Base-by-base conservation (phyloP, 306 rosid species). In the Vachellia collinsii region DNA sequence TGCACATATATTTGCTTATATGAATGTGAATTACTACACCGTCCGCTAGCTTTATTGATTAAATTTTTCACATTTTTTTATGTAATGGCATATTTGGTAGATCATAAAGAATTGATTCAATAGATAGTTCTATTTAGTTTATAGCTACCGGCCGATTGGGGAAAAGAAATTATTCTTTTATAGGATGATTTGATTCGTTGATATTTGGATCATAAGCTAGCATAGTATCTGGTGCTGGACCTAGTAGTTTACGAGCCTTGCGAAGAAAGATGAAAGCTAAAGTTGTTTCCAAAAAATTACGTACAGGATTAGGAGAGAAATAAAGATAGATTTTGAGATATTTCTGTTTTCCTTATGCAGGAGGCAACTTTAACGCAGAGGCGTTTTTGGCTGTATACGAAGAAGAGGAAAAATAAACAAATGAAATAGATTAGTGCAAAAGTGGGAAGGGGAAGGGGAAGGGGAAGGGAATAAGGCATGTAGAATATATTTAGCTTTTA, bases 131-230 rank as follows among this genome's bases (percentile, higher is more conserved):
- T 39, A 58, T 56, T 19, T 54, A 7, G 61, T 7, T 19, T 54
- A 3, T 54, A n/a, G 11, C 17, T 54, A 13, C 37, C 8, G 10
- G 69, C 25, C 9, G 8, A n/a, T 53, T 37, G 14, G 14, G 43
- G 11, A 46, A 72, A 37, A 64, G 14, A 47, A 63, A 72, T 62
- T 19, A 19, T 53, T 54, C 34, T 36, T 20, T n/a, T 34, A 8
- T n/a, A 20, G 6, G 74, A 62, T 46, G 65, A 13, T 72, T 63
- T 38, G 56, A 19, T 61, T 80, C 19, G 42, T n/a, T 47, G n/a
- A 17, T 77, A 25, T 22, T 46, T 79, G 51, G 56, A 16, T 44
- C 53, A 22, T 3, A 80, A n/a, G n/a, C n/a, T n/a, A n/a, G 36
- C 50, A 37, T 5, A 5, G 25, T 13, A 59, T 38, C 9, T 12